These are phyloP conservation scores for Candolleomyces eurysporus DNA, from an alignment of 768 basidiomycete species.

Conservation along the genomic window DNA sequence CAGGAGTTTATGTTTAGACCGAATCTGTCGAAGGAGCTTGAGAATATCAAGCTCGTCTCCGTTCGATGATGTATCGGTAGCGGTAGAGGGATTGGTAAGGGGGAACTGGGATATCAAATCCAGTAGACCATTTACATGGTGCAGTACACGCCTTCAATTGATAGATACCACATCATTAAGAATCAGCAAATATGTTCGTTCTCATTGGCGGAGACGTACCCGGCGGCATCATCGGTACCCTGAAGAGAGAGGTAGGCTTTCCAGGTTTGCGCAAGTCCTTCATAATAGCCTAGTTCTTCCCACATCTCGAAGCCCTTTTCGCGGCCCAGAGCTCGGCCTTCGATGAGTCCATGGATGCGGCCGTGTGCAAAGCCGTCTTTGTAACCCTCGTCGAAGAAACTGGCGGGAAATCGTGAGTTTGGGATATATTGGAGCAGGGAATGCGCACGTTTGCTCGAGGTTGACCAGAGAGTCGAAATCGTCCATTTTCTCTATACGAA, in stretches of 20 bases:
- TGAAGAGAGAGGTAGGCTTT: constrained; percentile 42
- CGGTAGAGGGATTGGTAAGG: constrained; percentile 62
- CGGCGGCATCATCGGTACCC: constrained; percentile 32
- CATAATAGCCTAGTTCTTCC: constrained; percentile 95
- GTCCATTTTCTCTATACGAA: not conserved
- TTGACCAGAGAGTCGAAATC: constrained; percentile 9
- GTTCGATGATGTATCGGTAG: constrained; percentile 18
- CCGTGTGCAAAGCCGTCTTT: constrained; percentile 81
- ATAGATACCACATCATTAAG: not conserved
- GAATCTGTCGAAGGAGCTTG: constrained; percentile 77
- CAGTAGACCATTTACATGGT: constrained; percentile 69
- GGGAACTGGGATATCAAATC: constrained; percentile 77
- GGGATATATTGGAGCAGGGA: not conserved
- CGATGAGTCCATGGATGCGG: constrained; percentile 83
- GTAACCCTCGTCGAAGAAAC: constrained; percentile 82
- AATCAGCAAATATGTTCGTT: no score
- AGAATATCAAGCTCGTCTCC: constrained; percentile 64
- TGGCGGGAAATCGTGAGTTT: constrained; percentile 20
- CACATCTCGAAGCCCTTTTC: constrained; percentile 95
- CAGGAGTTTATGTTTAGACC: constrained; percentile 82
- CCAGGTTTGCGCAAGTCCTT: constrained; percentile 83
- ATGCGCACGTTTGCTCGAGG: constrained; percentile 6
- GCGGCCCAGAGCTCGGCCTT: constrained; percentile 84
- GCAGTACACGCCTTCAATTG: constrained; percentile 47
- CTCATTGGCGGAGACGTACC: constrained; percentile 36